A percentile compares a stretch with the other conserved stretches of the same genome.
These are phyloP conservation scores for Theileria parva DNA, from an alignment of 169 alveolate species.

Conservation along the genomic window DNA sequence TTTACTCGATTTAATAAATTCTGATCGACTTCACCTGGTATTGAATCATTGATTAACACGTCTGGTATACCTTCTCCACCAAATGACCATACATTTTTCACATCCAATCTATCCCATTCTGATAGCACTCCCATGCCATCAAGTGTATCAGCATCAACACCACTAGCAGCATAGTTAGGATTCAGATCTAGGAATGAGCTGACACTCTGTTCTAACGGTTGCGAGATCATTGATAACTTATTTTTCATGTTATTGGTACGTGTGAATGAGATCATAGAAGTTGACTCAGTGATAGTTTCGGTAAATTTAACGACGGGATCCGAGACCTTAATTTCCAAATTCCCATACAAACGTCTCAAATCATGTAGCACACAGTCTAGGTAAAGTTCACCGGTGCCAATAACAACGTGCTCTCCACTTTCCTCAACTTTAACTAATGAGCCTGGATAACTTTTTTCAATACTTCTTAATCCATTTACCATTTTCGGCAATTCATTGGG, in stretches of 20 bases:
- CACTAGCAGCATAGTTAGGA: too few species aligned
- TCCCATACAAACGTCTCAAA: slow-evolving; percentile 94
- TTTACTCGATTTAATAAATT: slow-evolving; percentile 75
- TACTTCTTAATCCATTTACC: slow-evolving; percentile 95
- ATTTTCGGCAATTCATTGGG: slow-evolving; percentile 99
- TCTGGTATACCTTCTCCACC: slow-evolving; percentile 93
- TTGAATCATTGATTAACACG: slow-evolving; percentile 93
- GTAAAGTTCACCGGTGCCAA: slow-evolving; percentile 99
- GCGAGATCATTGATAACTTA: slow-evolving; percentile 90
- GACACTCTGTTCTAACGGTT: slow-evolving; percentile 92
- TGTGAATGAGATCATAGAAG: slow-evolving; percentile 93
- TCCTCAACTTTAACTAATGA: slow-evolving; percentile 95
- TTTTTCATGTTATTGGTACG: slow-evolving; percentile 95
- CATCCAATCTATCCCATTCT: slow-evolving; percentile 95
- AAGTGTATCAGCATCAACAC: slow-evolving; percentile 56
- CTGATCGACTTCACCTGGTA: slow-evolving; percentile 90
- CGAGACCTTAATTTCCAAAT: slow-evolving; percentile 96
- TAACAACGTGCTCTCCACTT: slow-evolving; percentile 96
- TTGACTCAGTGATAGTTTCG: slow-evolving; percentile 95
- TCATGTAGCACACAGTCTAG: slow-evolving; percentile 97
- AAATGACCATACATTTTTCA: slow-evolving; percentile 97
- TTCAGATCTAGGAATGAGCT: slow-evolving; percentile 85
- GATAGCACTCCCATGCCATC: slow-evolving; percentile 73
- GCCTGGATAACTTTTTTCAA: slow-evolving; percentile 92
- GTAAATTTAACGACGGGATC: slow-evolving; percentile 94